Percentiles rank a stretch among this genome's conserved stretches.
Evolutionary conservation across 2,329 filamentous ascomycete species (phyloP).

Genomic region (Phialocephala subalpina): DNA sequence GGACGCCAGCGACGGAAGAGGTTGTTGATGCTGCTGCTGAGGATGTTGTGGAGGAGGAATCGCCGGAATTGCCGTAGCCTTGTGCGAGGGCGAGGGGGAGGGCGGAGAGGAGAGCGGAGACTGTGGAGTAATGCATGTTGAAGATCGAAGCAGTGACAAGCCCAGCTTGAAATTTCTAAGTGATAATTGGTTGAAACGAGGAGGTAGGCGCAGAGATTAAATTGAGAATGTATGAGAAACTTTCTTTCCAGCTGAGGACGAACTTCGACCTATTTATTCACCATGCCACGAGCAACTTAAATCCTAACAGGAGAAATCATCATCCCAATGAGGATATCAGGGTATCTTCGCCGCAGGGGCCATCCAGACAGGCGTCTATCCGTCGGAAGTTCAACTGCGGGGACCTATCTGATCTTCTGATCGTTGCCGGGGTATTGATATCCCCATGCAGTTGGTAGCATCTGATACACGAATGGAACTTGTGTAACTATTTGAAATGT

Average conservation of each 20-base stretch:
- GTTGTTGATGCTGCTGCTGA: conserved; percentile 25
- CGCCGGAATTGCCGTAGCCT: conserved; percentile 16
- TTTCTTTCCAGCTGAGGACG: conserved; percentile 1
- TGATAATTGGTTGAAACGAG: conserved; percentile 13
- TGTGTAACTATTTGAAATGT: background rate
- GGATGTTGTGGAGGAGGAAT: conserved; percentile 29
- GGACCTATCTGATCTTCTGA: conserved; percentile 9
- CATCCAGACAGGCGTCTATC: conserved; percentile 3
- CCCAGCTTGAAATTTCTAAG: conserved; percentile 17
- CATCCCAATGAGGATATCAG: background rate
- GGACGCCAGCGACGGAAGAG: conserved; percentile 35
- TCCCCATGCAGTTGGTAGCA: background rate
- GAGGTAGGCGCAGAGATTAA: conserved; percentile 9
- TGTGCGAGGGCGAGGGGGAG: conserved; percentile 36
- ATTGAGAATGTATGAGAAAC: background rate
- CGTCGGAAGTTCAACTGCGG: conserved; percentile 3
- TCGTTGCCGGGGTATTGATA: conserved; percentile 1
- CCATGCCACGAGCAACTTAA: background rate
- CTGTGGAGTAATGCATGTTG: conserved; percentile 40
- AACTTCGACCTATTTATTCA: conserved; percentile 5
- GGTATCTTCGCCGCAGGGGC: background rate
- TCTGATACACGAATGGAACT: conserved; percentile 4
- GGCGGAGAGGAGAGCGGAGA: conserved; percentile 26
- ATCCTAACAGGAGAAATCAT: background rate
- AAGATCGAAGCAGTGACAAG: conserved; percentile 23